Conservation (phyloP, 768 basidiomycete genomes). For the Termitomyces sp. region DNA sequence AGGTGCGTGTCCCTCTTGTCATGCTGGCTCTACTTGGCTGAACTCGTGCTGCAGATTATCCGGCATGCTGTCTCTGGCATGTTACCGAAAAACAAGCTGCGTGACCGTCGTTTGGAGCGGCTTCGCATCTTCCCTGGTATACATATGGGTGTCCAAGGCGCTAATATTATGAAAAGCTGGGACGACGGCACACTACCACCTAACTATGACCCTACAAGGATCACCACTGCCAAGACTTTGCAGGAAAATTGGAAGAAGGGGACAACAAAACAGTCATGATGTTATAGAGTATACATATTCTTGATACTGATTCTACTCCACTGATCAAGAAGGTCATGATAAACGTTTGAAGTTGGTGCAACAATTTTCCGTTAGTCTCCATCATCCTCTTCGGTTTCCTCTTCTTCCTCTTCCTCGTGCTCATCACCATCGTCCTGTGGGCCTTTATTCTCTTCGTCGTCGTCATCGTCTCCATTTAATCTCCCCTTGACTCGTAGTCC, state of each 20-base stretch:
- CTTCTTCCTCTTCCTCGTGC: neutral
- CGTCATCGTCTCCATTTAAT: neutral
- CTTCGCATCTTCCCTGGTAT: slow-evolving; percentile 84
- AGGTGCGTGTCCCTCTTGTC: slow-evolving; percentile 51
- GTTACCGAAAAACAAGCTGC: slow-evolving; percentile 95
- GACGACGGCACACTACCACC: slow-evolving; percentile 71
- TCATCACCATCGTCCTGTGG: slow-evolving; percentile 10
- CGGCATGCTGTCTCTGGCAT: slow-evolving; percentile 95
- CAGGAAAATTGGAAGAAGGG: slow-evolving; percentile 26
- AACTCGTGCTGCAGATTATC: slow-evolving; percentile 63
- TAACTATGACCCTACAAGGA: slow-evolving; percentile 38
- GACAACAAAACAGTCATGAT: slow-evolving; percentile 6
- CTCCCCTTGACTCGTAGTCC: neutral
- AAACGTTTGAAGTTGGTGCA: neutral
- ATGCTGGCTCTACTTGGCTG: neutral
- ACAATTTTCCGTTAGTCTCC: neutral
- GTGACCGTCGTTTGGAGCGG: slow-evolving; percentile 83
- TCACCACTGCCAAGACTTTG: slow-evolving; percentile 37
- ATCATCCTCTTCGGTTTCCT: neutral
- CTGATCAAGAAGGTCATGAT: neutral
- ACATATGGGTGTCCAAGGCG: slow-evolving; percentile 72
- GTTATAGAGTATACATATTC: slow-evolving; percentile 1
- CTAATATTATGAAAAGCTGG: slow-evolving; percentile 80
- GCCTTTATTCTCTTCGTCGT: slow-evolving; percentile 1
- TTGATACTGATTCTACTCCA: slow-evolving; percentile 4